A percentile compares a stretch with the other conserved stretches of the same genome.
phyloP scores from a whole-genome alignment of 305 asterid species.

The Fraxinus dipetala region DNA sequence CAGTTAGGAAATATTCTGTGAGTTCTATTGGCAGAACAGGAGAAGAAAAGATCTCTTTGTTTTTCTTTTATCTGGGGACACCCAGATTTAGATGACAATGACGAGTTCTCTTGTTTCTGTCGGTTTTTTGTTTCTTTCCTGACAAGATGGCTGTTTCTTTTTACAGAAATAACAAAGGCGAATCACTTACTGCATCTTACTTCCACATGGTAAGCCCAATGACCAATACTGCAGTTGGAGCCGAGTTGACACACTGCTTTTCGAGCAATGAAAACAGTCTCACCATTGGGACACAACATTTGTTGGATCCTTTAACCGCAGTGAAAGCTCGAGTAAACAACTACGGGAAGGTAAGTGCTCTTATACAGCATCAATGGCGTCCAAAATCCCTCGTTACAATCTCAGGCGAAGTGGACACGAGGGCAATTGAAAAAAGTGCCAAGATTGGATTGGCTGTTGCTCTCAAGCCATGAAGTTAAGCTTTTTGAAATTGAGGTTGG shows the following conservation, averaged over 20 bases:
- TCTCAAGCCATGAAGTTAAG: slow-evolving; percentile 64
- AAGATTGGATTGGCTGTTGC: slow-evolving; percentile 89
- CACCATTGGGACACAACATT: slow-evolving; percentile 78
- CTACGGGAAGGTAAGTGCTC: slow-evolving; percentile 81
- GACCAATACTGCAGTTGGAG: slow-evolving; percentile 84
- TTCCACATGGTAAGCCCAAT: slow-evolving; percentile 70
- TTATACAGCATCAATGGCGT: slow-evolving; percentile 87
- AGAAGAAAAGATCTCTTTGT: not conserved
- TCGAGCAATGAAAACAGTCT: slow-evolving; percentile 78
- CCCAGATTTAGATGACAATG: not conserved
- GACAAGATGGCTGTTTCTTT: not conserved
- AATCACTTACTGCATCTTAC: slow-evolving; percentile 70
- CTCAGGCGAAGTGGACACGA: slow-evolving; percentile 92
- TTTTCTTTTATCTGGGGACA: not conserved
- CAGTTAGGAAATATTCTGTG: not conserved
- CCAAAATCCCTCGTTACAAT: slow-evolving; percentile 86
- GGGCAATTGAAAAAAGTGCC: slow-evolving; percentile 84
- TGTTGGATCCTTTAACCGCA: slow-evolving; percentile 65
- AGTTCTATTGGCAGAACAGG: not conserved
- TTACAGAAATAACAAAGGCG: slow-evolving; percentile 76
- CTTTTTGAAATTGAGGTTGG: not conserved
- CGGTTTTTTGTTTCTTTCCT: not conserved
- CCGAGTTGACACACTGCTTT: slow-evolving; percentile 83
- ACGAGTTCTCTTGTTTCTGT: not conserved
- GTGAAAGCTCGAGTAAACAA: slow-evolving; percentile 86